Percentiles rank a stretch among this genome's conserved stretches.
phyloP scores from a whole-genome alignment of 139 green algal genomes.

The Axilococcus clingmanii region DNA sequence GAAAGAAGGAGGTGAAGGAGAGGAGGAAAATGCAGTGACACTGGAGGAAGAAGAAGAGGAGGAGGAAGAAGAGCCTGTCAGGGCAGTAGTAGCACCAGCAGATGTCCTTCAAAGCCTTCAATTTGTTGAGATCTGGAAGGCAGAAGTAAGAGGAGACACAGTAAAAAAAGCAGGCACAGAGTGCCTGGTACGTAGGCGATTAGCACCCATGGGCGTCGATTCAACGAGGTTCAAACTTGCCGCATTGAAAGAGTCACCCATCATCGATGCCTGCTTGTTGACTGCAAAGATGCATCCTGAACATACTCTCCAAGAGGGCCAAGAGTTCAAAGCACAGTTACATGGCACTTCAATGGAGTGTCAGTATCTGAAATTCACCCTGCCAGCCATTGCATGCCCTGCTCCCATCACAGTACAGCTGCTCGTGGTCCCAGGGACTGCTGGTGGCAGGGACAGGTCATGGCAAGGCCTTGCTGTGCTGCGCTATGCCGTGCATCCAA shows the following conservation, averaged over 20 bases:
- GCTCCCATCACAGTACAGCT: constrained; percentile 17
- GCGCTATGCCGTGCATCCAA: constrained; percentile 14
- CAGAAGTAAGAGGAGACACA: neutral
- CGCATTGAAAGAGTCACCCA: neutral
- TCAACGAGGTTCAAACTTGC: constrained; percentile 13
- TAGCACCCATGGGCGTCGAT: constrained; percentile 20
- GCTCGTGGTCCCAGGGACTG: constrained; percentile 3
- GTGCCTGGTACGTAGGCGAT: constrained; percentile 12
- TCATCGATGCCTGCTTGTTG: constrained; percentile 16
- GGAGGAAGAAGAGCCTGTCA: neutral
- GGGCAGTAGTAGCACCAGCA: neutral
- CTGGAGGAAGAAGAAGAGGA: constrained; percentile 3
- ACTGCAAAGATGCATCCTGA: constrained; percentile 10
- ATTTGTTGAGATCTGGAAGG: constrained; percentile 23
- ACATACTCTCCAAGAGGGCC: constrained; percentile 1
- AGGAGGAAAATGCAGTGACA: constrained; percentile 6
- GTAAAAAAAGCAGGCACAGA: constrained; percentile 8
- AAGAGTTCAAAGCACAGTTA: constrained; percentile 10
- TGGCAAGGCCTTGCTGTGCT: constrained; percentile 20
- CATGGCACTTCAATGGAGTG: constrained; percentile 13
- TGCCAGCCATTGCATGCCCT: constrained; percentile 15
- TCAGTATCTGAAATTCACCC: constrained; percentile 23
- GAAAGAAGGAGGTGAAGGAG: constrained; percentile 2
- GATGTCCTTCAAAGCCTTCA: constrained; percentile 21
- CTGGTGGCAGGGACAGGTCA: neutral